A percentile compares a stretch with the other conserved stretches of the same genome.
Evolutionary conservation across 768 basidiomycete genomes (phyloP).

Genomic region (Pisolithus marmoratus): DNA sequence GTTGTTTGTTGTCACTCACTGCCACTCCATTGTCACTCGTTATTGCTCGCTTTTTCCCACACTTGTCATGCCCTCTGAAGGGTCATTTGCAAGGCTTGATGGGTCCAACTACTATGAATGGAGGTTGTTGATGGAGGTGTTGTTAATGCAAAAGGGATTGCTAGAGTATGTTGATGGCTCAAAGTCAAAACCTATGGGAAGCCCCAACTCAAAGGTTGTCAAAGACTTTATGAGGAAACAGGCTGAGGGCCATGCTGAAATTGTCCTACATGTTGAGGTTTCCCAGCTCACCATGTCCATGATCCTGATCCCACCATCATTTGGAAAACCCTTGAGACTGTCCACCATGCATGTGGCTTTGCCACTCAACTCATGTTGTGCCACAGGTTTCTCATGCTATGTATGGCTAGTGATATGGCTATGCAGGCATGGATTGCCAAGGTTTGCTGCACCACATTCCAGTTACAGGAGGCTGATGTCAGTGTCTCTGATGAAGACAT

Average conservation of each 20-base stretch:
- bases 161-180: not conserved
- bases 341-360: slow-evolving; percentile 27
- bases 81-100: not conserved
- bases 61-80: not conserved
- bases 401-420: slow-evolving; percentile 10
- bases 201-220: not conserved
- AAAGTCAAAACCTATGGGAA: not conserved
- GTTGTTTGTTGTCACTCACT: not conserved
- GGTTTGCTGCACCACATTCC: slow-evolving; percentile 12
- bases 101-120: not conserved
- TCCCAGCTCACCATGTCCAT: slow-evolving; percentile 19
- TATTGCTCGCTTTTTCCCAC: no score
- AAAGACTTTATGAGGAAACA: not conserved
- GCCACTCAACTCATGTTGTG: slow-evolving; percentile 16
- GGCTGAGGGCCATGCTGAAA: slow-evolving; percentile 17
- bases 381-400: slow-evolving; percentile 15
- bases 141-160: not conserved
- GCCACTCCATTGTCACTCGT: not conserved
- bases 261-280: slow-evolving; percentile 18
- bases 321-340: slow-evolving; percentile 16
- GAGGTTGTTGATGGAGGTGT: not conserved
- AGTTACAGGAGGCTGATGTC: slow-evolving; percentile 14
- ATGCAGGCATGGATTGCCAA: slow-evolving; percentile 24
- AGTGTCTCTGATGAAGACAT: slow-evolving; percentile 19
- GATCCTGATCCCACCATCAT: slow-evolving; percentile 15